Conservation (phyloP, 108 stramenopile species). For the Epithemia pelagica region DNA sequence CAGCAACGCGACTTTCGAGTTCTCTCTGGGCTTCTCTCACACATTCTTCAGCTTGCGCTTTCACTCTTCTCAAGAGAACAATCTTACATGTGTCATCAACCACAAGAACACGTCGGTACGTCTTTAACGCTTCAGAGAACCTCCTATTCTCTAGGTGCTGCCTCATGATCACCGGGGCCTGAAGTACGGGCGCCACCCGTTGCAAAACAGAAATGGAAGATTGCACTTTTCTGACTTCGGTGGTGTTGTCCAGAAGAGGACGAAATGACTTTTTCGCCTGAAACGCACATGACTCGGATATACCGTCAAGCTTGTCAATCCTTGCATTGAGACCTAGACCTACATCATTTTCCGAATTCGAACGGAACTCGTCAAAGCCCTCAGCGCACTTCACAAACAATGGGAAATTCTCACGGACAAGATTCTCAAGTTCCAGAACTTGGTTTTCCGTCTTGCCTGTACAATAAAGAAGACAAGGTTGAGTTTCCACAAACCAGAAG, state of each 20-base stretch:
- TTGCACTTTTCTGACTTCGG: slow-evolving; percentile 84
- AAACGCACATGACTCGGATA: slow-evolving; percentile 63
- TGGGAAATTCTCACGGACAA: slow-evolving; percentile 84
- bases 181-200: slow-evolving; percentile 73
- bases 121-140: slow-evolving; percentile 76
- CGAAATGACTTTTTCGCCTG: slow-evolving; percentile 83
- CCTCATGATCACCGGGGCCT: slow-evolving; percentile 76
- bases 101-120: slow-evolving; percentile 78
- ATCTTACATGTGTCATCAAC: slow-evolving; percentile 71
- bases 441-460: slow-evolving; percentile 75
- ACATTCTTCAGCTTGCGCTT: slow-evolving; percentile 70
- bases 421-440: slow-evolving; percentile 67
- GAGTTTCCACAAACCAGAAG: background rate
- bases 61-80: slow-evolving; percentile 70
- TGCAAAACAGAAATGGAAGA: slow-evolving; percentile 76
- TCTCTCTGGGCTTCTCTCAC: slow-evolving; percentile 72
- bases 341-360: slow-evolving; percentile 27
- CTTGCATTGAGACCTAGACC: slow-evolving; percentile 49
- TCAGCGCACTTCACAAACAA: slow-evolving; percentile 85
- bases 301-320: slow-evolving; percentile 61
- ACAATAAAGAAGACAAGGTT: slow-evolving; percentile 2
- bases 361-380: slow-evolving; percentile 73
- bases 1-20: slow-evolving; percentile 69
- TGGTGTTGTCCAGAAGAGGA: slow-evolving; percentile 84
- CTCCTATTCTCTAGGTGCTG: slow-evolving; percentile 83